Percentiles rank a stretch among this genome's conserved stretches.
Conservation (phyloP, 2,329 filamentous ascomycete genomes). For the Volutella citrinella region DNA sequence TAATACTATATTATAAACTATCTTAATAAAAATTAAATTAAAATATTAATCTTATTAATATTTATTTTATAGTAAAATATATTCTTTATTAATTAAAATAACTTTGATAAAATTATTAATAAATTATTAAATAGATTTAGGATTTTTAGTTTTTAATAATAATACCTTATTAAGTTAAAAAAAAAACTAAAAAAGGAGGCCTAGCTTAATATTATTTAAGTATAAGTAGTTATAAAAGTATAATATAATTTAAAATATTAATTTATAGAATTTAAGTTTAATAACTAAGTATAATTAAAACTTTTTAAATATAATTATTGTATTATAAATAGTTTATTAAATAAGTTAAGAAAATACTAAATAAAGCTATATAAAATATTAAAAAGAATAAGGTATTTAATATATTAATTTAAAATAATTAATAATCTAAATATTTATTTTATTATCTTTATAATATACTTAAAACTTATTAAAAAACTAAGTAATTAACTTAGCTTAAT, state of each 20-base stretch:
- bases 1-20: no score
- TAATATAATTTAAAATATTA: background rate
- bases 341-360: no score
- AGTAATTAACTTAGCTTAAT: background rate
- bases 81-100: background rate
- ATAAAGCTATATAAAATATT: background rate
- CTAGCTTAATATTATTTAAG: background rate
- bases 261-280: background rate
- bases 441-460: background rate
- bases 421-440: background rate
- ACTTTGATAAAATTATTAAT: background rate
- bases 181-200: background rate
- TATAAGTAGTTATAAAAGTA: background rate
- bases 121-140: background rate
- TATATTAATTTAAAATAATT: background rate
- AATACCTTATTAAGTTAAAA: background rate
- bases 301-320: conserved; percentile 3
- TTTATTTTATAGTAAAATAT: background rate
- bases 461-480: background rate
- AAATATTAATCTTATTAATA: background rate
- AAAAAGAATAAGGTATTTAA: no score
- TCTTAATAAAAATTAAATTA: background rate
- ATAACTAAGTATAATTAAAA: background rate
- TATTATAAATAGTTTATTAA: conserved; percentile 4
- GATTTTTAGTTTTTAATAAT: background rate